phyloP scores from a whole-genome alignment of 306 rosid species.

The Trifolium pratense region DNA sequence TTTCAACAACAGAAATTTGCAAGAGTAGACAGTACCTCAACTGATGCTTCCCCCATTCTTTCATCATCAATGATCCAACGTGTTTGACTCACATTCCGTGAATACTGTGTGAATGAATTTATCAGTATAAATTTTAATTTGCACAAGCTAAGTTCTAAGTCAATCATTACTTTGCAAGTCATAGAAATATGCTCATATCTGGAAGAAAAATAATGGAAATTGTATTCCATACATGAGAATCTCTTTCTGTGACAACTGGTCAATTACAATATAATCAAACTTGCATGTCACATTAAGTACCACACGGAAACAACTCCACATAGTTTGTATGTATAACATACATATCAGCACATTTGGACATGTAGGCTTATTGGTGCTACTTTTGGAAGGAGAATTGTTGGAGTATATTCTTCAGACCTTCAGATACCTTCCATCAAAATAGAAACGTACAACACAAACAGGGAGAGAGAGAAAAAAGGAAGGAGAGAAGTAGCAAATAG shows the following conservation, averaged over 20 bases:
- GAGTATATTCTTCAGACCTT: conserved; percentile 41
- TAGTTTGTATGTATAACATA: conserved; percentile 1
- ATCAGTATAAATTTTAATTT: conserved; percentile 39
- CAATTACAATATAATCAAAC: conserved; percentile 13
- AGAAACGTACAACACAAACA: conserved; percentile 30
- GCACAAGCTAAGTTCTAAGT: conserved; percentile 32
- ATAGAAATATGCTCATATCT: conserved; percentile 20
- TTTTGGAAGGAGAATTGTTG: neutral
- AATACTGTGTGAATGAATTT: conserved; percentile 61
- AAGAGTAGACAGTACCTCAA: conserved; percentile 65
- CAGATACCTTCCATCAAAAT: conserved; percentile 61
- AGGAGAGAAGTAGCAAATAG: conserved; percentile 15
- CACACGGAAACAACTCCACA: neutral
- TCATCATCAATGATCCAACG: conserved; percentile 93
- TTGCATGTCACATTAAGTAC: conserved; percentile 20
- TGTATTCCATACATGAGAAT: conserved; percentile 6
- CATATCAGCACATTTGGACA: conserved; percentile 4
- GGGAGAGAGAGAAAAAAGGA: neutral
- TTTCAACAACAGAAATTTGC: conserved; percentile 26
- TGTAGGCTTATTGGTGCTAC: conserved; percentile 15
- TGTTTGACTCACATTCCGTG: conserved; percentile 95
- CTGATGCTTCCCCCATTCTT: conserved; percentile 97
- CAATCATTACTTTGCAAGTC: conserved; percentile 31
- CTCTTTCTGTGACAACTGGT: neutral
- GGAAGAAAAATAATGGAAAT: conserved; percentile 23